Base-by-base conservation (phyloP, 139 green algal genomes). In the Pleodorina starrii region DNA sequence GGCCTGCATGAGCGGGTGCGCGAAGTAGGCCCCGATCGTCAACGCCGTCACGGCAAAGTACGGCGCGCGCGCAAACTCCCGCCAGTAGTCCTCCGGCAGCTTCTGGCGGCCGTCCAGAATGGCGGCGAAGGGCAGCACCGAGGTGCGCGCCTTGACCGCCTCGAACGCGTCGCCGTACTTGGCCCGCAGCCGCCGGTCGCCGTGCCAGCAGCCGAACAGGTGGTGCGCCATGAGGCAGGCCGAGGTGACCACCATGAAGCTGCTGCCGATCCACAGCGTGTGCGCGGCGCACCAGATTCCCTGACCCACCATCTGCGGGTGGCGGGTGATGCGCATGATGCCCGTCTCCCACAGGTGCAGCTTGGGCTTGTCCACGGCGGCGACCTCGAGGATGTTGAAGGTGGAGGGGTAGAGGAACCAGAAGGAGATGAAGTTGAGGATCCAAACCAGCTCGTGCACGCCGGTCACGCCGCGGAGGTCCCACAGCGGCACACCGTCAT, bases 321-420 rank as follows among this genome's bases (percentile, higher is more conserved):
- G 48, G 68, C 60, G 68, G 54, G 19, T 99, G 90, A 99, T 99
- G 66, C 97, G 93, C 75, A 98, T 99, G 63, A 99, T 95, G 50
- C 97, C 97, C 1, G 98, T 99, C 94, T 99, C 98, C 97, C 98
- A 99, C 88, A 99, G 85, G 93, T 99, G 98, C 91, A 99, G 90
- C 92, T 99, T 97, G 38, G 98, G 98, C 93, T 98, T 92, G 87
- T 99, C 97, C 32, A 99, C 97, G 11, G 97, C 97, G 16, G 97
- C 97, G 43, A 97, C 97, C 95, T 99, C 98, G 29, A 99, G 94
- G 36, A 99, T 95, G 93, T 99, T 99, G 94, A 99, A 99, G 48
- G 98, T 99, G 89, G 98, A 99, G n/a, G 98, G 98, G 90, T 99
- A 99, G n/a, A 99, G 94, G 92, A 99, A 99, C 92, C 96, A 99